Evolutionary conservation across 495 filamentous ascomycete genomes (phyloP).

Genomic region (Thermothielavioides terrestris): DNA sequence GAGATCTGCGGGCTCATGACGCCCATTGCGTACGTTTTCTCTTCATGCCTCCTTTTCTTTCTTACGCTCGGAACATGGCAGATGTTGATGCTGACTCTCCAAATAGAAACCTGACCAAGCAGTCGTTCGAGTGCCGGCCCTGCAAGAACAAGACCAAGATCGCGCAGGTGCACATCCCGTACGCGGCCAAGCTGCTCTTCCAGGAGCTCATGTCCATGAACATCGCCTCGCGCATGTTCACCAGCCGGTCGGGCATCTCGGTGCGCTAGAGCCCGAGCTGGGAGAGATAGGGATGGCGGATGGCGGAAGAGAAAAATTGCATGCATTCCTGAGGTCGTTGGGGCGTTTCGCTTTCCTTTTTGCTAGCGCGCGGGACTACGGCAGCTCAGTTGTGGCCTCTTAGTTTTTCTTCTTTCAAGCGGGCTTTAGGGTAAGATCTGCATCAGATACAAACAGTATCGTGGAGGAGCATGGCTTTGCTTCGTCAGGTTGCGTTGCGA

Average conservation of each 20-base stretch:
- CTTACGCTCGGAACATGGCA: too few relatives aligned
- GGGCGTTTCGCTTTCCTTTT: conserved; percentile 8
- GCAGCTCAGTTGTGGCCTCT: background rate
- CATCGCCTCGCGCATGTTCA: conserved; percentile 95
- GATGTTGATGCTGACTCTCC: conserved; percentile 22
- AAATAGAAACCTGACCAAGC: conserved; percentile 82
- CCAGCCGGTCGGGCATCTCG: conserved; percentile 63
- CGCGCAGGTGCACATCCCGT: conserved; percentile 93
- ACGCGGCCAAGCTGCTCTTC: conserved; percentile 96
- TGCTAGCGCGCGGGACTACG: background rate
- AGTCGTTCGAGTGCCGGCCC: conserved; percentile 88
- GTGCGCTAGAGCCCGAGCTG: conserved; percentile 39
- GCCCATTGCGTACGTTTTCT: conserved; percentile 81
- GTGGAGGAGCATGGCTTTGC: too few relatives aligned
- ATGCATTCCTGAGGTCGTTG: conserved; percentile 18
- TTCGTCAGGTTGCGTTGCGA: too few relatives aligned
- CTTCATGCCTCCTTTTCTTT: conserved; percentile 1
- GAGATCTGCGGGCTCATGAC: conserved; percentile 99
- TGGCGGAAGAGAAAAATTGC: conserved; percentile 8
- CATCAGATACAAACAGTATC: too few relatives aligned
- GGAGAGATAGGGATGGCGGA: background rate
- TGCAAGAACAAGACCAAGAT: conserved; percentile 99
- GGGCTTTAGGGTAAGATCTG: conserved; percentile 1
- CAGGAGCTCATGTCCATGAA: conserved; percentile 98
- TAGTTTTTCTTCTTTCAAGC: conserved; percentile 7